Percentiles rank a stretch among this genome's conserved stretches.
Conservation (phyloP, 192 early-diverging fungal species). For the Thoreauomyces humboldtii region DNA sequence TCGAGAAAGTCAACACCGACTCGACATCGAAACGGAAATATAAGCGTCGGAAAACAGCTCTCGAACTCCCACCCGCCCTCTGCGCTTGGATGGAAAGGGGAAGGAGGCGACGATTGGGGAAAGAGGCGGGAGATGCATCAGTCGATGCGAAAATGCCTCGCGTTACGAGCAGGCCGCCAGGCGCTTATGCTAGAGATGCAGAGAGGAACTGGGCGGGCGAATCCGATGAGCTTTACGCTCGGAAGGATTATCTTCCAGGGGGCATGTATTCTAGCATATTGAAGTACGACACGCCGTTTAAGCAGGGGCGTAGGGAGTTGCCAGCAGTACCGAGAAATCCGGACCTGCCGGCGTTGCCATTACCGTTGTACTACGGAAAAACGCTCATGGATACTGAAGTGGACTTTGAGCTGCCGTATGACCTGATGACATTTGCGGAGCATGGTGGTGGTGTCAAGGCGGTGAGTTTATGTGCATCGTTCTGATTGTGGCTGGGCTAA, state of each 20-base stretch:
- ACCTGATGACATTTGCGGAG: conserved; percentile 48
- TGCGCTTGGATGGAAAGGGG: too few species aligned
- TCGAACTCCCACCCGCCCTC: too few species aligned
- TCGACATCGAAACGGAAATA: too few species aligned
- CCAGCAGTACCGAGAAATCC: not conserved
- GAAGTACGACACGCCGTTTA: not conserved
- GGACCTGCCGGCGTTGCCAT: conserved; percentile 46
- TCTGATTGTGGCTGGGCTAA: too few species aligned
- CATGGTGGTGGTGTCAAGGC: conserved; percentile 18
- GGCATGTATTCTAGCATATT: conserved; percentile 49
- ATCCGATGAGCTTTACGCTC: conserved; percentile 37
- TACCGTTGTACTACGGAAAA: conserved; percentile 64
- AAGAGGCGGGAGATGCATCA: too few species aligned
- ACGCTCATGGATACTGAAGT: conserved; percentile 45
- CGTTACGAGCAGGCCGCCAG: conserved; percentile 13
- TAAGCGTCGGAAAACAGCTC: too few species aligned
- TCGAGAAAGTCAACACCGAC: too few species aligned
- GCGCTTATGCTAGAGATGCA: conserved; percentile 24
- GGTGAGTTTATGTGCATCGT: too few species aligned
- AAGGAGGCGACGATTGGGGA: too few species aligned
- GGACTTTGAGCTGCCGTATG: conserved; percentile 68
- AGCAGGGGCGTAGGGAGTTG: too few species aligned
- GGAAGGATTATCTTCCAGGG: conserved; percentile 47
- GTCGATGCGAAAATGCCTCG: too few species aligned
- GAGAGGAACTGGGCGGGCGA: conserved; percentile 27